Base-by-base conservation (phyloP, 306 rosid genomes). In the Acacia acuminata region DNA sequence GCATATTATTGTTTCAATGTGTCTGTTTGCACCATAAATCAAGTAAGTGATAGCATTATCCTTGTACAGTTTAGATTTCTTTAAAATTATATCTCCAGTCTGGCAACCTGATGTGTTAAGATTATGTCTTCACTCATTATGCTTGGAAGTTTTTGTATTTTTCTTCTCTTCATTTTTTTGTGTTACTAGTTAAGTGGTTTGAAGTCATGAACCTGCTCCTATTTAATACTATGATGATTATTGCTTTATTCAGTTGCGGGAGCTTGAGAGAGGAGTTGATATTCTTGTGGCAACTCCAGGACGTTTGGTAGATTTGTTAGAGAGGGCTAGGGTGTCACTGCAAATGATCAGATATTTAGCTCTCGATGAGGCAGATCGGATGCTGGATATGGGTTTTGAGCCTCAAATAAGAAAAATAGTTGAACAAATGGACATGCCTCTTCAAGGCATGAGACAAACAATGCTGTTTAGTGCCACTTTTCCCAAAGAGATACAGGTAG, bases 381-480 rank as follows among this genome's bases (percentile, higher is more conserved):
- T 71, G 76, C 40, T 71, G 58, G 76, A 71, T 45, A 71, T 71
- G 76, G 76, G 76, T 71, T 71, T 71, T 71, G 76, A 71, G 40
- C 76, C 76, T 71, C 76, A 71, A 71, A 71, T 71, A 71, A 71
- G 76, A 45, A 71, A 45, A 47, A 71, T 71, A 45, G 76, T 71
- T 71, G 76, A 71, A 71, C 76, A 71, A 71, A 71, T 71, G 76
- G 76, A 71, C 58, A 71, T 71, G 76, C 76, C 76, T 71, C 76
- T 7, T 71, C 58, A 44, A 71, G 76, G 76, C 58, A 2, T 44
- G 40, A 71, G 76, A 71, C 76, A 71, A 19, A 71, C 76, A 45
- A 71, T 71, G 76, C 76, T 71, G 58, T 71, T 71, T 71, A 71
- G 76, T 71, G 76, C 76, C 40, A 71, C 76, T 71, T 71, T 71